Evolutionary conservation across 257 asterid species (phyloP).

Genomic region (Capsicum baccatum): DNA sequence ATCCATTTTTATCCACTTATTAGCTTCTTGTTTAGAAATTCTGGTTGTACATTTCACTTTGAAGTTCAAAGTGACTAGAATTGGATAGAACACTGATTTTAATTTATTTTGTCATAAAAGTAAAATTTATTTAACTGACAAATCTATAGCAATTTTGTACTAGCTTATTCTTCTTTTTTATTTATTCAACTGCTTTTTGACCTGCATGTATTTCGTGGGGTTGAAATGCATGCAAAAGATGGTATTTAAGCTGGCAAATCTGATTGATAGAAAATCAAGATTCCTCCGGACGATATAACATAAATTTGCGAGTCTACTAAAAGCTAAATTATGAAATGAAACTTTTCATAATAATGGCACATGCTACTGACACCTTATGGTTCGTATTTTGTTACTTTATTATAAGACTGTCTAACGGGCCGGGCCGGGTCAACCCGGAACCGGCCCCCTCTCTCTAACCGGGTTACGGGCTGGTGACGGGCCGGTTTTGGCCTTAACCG

Average conservation of each 20-base stretch:
- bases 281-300: constrained; percentile 11
- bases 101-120: background rate
- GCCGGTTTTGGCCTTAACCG: no score
- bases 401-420: no score
- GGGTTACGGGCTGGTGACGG: no score
- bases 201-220: constrained; percentile 23
- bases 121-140: background rate
- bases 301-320: background rate
- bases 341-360: constrained; percentile 27
- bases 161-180: background rate
- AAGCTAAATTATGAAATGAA: constrained; percentile 24
- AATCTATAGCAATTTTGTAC: background rate
- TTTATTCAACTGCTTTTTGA: constrained; percentile 11
- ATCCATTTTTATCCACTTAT: background rate
- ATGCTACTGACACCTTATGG: constrained; percentile 4
- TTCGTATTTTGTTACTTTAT: constrained; percentile 6
- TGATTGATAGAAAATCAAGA: background rate
- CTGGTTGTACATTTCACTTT: background rate
- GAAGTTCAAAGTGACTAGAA: background rate
- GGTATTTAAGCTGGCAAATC: background rate
- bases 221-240: constrained; percentile 26
- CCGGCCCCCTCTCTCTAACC: no score
- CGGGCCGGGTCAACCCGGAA: no score
- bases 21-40: background rate
- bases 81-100: no score